Conservation (phyloP, 2,329 filamentous ascomycete species). For the Escovopsis weberi region DNA sequence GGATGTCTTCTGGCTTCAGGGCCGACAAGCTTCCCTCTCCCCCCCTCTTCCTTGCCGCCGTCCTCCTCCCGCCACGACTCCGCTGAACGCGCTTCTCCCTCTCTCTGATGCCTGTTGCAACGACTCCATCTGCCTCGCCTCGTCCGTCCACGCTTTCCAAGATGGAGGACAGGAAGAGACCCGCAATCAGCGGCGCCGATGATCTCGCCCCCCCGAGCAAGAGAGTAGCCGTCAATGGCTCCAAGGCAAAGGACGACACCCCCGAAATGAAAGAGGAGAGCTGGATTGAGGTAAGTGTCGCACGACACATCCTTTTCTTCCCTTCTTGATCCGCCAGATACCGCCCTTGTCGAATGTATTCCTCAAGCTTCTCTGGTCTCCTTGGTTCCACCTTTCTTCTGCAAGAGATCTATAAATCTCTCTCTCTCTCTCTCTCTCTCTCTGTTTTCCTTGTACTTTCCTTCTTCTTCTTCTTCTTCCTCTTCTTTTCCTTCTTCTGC, state of each 20-base stretch:
- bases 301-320: slow-evolving; percentile 16
- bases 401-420: not conserved
- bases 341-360: not conserved
- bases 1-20: slow-evolving; percentile 21
- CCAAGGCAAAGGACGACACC: slow-evolving; percentile 39
- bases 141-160: slow-evolving; percentile 74
- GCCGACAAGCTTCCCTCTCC: slow-evolving; percentile 14
- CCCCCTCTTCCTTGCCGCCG: slow-evolving; percentile 18
- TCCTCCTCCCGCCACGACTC: slow-evolving; percentile 28
- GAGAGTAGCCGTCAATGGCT: slow-evolving; percentile 79
- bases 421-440: not conserved
- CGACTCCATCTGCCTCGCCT: slow-evolving; percentile 53
- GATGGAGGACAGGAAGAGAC: slow-evolving; percentile 99
- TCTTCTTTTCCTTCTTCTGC: too few species aligned
- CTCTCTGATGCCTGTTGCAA: slow-evolving; percentile 77
- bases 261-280: slow-evolving; percentile 43
- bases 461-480: not conserved
- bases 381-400: too few species aligned
- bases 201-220: slow-evolving; percentile 83
- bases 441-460: not conserved
- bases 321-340: slow-evolving; percentile 5
- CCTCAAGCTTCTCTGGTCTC: too few species aligned
- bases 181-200: slow-evolving; percentile 64
- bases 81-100: slow-evolving; percentile 15
- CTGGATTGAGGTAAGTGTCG: slow-evolving; percentile 51